Base-by-base conservation (phyloP, 148 eudicot species). In the Gaultheria prostrata region DNA sequence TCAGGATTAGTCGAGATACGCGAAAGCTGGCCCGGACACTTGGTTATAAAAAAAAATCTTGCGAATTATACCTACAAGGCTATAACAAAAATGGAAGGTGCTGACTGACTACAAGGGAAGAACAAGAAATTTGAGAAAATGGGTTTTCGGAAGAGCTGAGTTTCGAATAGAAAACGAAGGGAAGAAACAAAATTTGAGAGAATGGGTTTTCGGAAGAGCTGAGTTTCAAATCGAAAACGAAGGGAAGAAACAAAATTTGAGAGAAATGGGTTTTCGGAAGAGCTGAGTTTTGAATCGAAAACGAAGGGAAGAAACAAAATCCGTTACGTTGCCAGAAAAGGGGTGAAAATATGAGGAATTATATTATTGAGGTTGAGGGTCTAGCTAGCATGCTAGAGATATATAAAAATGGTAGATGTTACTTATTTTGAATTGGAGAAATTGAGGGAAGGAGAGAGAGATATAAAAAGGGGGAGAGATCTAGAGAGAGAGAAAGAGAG, bases 401-500 rank as follows among this genome's bases (percentile, higher is more conserved):
- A 45, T 6, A 12, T 21, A 18, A 6, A 6, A 9, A 15, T 10
- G 80, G 33, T 9, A 9, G 13, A 18, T n/a, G 45, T 11, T 12
- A 26, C 65, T 81, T 81, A 26, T 80, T 81, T 81, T 81, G 48
- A 81, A 69, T 49, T 53, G 61, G 6, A 53, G 67, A 50, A 6
- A 21, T 20, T 75, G 53, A 75, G 54, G 54, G 33, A 75, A 49
- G 45, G 53, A 57, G 20, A 24, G 70, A 18, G 33, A 32, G n/a
- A 80, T 45, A 45, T 32, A 74, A 1, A 43, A 39, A 26, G 51
- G 13, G 51, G 32, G 7, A 15, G 39, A 49, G 71, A 45, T 33
- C 83, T 17, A 32, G 76, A 45, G 48, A 32, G 56, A 53, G 21
- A 30, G 76, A 54, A 48, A 33, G 59, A 54, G 8, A 28, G 74